phyloP scores from a whole-genome alignment of 257 asterid genomes.

The Ilex aquifolium region DNA sequence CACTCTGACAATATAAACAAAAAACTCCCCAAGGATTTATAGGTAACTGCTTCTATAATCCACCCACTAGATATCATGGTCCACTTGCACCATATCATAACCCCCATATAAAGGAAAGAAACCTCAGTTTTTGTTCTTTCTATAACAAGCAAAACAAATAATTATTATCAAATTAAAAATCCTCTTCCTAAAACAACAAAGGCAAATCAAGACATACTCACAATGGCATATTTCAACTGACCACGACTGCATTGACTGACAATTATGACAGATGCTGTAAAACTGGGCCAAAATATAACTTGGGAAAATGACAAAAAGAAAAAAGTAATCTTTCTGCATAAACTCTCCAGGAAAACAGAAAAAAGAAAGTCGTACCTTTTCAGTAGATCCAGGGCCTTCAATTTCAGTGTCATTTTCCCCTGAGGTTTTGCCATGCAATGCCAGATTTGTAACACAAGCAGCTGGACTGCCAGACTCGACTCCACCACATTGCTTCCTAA shows the following conservation, averaged over 20 bases:
- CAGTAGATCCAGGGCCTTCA: slow-evolving; percentile 19
- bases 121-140: background rate
- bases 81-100: too few relatives aligned
- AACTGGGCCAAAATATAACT: background rate
- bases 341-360: background rate
- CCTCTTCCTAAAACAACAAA: background rate
- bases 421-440: slow-evolving; percentile 26
- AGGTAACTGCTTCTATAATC: background rate
- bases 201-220: background rate
- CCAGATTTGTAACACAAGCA: slow-evolving; percentile 20
- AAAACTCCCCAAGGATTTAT: background rate
- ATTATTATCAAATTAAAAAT: background rate
- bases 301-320: background rate
- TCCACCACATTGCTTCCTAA: slow-evolving; percentile 10
- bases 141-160: background rate
- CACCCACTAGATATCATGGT: background rate
- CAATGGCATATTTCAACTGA: too few relatives aligned
- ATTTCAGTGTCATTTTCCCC: slow-evolving; percentile 35
- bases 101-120: too few relatives aligned
- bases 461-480: slow-evolving; percentile 10
- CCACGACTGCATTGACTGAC: background rate
- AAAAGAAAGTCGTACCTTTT: slow-evolving; percentile 30
- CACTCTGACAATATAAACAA: background rate
- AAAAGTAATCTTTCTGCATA: background rate
- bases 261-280: background rate